Conservation (phyloP, 306 rosid species). For the Comarum palustre region DNA sequence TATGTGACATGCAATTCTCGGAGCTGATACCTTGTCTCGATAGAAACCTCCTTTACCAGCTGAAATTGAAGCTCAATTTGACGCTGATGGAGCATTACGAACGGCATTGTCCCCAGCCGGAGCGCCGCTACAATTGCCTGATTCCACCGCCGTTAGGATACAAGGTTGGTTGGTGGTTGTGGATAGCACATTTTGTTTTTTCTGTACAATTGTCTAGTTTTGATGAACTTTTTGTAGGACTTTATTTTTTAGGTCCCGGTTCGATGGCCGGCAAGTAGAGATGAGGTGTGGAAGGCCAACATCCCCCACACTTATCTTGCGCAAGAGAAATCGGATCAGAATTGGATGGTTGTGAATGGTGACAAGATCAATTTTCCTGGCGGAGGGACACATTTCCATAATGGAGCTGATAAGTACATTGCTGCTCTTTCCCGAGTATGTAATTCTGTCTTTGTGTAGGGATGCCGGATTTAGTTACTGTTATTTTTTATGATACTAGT, state of each 20-base stretch:
- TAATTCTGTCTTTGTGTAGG: too few relatives aligned
- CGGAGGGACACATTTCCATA: constrained; percentile 62
- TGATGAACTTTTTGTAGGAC: neutral
- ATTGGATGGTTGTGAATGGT: constrained; percentile 70
- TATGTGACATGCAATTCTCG: constrained; percentile 44
- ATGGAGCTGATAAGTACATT: constrained; percentile 64
- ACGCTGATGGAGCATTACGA: constrained; percentile 60
- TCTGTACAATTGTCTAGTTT: constrained; percentile 16
- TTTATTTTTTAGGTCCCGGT: constrained; percentile 47
- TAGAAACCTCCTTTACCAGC: constrained; percentile 45
- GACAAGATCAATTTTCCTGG: constrained; percentile 67
- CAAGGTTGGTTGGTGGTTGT: constrained; percentile 31
- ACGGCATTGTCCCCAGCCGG: constrained; percentile 54
- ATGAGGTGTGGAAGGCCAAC: constrained; percentile 72
- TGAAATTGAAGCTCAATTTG: constrained; percentile 50
- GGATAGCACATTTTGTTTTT: neutral
- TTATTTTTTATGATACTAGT: neutral
- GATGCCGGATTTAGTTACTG: too few relatives aligned
- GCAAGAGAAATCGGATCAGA: constrained; percentile 58
- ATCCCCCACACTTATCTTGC: constrained; percentile 66
- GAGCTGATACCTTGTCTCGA: constrained; percentile 64
- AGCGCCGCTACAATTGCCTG: constrained; percentile 53
- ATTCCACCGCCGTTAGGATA: constrained; percentile 55
- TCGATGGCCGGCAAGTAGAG: constrained; percentile 63
- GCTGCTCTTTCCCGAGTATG: constrained; percentile 50